phyloP scores from a whole-genome alignment of 1,139 yeast genomes.

The Candida smagusa region DNA sequence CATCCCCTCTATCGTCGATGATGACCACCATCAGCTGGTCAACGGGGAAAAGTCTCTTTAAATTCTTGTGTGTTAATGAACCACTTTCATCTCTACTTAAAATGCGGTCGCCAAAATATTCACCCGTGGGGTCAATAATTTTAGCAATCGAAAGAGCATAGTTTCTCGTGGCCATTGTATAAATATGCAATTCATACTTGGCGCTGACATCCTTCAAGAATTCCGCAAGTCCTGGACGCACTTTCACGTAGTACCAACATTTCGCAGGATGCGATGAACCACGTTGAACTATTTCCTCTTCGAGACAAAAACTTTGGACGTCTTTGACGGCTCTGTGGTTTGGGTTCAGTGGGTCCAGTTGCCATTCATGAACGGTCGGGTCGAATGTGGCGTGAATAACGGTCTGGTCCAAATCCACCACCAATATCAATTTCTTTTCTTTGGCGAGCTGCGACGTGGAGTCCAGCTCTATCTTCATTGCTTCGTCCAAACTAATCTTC shows the following conservation, averaged over 20 bases:
- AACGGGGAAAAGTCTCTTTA: constrained; percentile 87
- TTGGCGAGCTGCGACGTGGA: constrained; percentile 60
- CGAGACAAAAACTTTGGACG: constrained; percentile 71
- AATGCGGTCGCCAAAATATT: constrained; percentile 85
- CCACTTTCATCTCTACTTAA: constrained; percentile 95
- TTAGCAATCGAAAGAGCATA: constrained; percentile 89
- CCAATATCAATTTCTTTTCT: constrained; percentile 74
- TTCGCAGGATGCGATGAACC: constrained; percentile 44
- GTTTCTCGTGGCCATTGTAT: constrained; percentile 98
- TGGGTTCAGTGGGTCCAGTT: constrained; percentile 78
- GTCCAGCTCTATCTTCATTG: constrained; percentile 72
- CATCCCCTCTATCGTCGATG: constrained; percentile 97
- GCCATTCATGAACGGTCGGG: constrained; percentile 97
- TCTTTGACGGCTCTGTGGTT: constrained; percentile 82
- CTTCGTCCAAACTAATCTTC: constrained; percentile 82
- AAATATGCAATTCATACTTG: constrained; percentile 85
- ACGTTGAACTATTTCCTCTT: constrained; percentile 65
- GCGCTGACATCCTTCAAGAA: constrained; percentile 64
- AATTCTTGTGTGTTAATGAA: constrained; percentile 81
- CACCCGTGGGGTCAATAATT: constrained; percentile 86
- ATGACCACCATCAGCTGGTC: constrained; percentile 96
- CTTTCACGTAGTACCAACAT: constrained; percentile 89
- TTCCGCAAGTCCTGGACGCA: constrained; percentile 80
- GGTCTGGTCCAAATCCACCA: constrained; percentile 96
- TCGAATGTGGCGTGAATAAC: constrained; percentile 98